Evolutionary conservation across 371 early-diverging fungal genomes (phyloP), one percentile per base, ranked within the genome.

Genomic region (Syncephalastrum sp.): DNA sequence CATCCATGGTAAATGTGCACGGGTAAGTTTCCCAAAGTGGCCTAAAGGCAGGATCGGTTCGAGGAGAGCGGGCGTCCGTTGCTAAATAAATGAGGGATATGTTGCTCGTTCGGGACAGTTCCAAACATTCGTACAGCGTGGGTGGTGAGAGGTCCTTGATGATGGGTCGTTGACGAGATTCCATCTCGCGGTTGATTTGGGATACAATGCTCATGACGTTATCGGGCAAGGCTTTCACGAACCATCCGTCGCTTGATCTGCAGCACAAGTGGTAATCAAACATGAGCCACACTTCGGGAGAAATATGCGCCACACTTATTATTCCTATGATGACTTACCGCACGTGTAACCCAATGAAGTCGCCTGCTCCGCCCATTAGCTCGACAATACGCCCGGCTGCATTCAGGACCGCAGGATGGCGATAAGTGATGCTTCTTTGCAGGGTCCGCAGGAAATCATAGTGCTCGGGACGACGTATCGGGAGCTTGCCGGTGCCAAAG

Each of bases 231-330:
- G 73, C 69, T 14, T 70, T 53, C 42, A 72, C 67, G 64, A 85
- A 85, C 68, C 75, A 69, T 38, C 83, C 81, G 68, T 85, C 85
- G 15, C 79, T 75, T 2, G 80, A 75, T 60, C 83, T 70, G 54
- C 19, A 42, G 14, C 41, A 52, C 41, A 51, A 55, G 47, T 16
- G 43, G 41, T 14, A 52, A 47, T 25, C 8, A 19, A 41, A 41
- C 29, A 46, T 15, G 10, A 44, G 8, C 38, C 38, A 33, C 38
- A 33, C 8, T 33, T 33, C 38, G 38, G 38, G 6, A 33, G 38
- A 33, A 33, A 33, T 33, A 8, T 33, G 38, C 38, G 38, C 38
- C 38, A 33, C 38, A 33, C 27, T 27, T 27, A 5, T 4, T 7
- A 27, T 27, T 7, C 27, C 4, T 27, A 33, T 33, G 38, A 33